Evolutionary conservation across 768 basidiomycete species (phyloP), one percentile per base, ranked within the genome.

Genomic region (Pulveroboletus frians): DNA sequence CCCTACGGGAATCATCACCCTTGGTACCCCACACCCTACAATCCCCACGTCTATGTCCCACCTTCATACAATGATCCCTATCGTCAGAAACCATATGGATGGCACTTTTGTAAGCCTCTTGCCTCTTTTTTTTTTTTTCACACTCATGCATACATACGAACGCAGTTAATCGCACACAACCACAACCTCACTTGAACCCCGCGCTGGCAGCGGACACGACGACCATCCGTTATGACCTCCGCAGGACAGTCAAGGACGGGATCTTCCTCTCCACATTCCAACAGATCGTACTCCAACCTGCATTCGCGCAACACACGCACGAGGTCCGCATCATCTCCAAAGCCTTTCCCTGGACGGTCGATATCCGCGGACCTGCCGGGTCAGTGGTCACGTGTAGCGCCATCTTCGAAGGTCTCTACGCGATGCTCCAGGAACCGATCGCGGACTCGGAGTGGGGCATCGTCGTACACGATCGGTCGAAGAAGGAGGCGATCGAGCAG

Each of bases 361-460:
- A 83, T 17, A 76, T 87, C 51, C 68, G 69, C 18, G 68, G 67
- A 15, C 61, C 63, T 0, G 30, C 53, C 0, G 62, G 64, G 5
- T 56, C 67, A 3, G 29, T 57, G 17, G 50, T 74, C 39, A 80
- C 80, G 2, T 81, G 79, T 51, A 70, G 73, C 41, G 70, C 71
- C 17, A 66, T 87, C 5, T 84, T 84, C 71, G 75, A 78, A 27
- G 77, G 73, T 3, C 34, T 87, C 17, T 68, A 79, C 49, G 54
- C 65, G 5, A 57, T 62, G 40, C 67, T 88, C 23, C 79, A 84
- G 43, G 68, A 77, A 41, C 74, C 72, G 7, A 69, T 88, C 17
- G 73, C 53, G 1, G 83, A 86, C 50, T 83, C 83, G 4, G 85
- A 87, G 57, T 87, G 85, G 84, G 83, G 79, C 0, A 65, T 81